Percentiles rank a stretch among this genome's conserved stretches.
Conservation (phyloP, 163 green algal species). For the Coccomyxa subellipsoidea region DNA sequence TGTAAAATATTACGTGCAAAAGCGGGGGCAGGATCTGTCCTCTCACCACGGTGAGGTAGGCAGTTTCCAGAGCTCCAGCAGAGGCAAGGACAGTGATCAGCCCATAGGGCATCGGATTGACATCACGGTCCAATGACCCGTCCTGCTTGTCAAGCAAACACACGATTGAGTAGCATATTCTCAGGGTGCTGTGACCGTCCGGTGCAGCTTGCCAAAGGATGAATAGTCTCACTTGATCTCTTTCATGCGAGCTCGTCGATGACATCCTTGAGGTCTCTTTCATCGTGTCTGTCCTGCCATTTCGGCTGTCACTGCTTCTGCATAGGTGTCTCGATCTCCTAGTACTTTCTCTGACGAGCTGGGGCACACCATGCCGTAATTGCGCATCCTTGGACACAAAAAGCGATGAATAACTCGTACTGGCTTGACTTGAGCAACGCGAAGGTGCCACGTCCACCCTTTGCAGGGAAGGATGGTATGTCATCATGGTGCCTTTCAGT, state of each 20-base stretch:
- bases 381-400: background rate
- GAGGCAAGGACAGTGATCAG: constrained; percentile 2
- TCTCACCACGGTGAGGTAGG: constrained; percentile 9
- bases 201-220: too few species aligned
- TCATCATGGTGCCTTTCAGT: background rate
- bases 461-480: background rate
- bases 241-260: background rate
- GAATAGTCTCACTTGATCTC: background rate
- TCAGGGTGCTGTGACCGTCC: too few species aligned
- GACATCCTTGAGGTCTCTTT: background rate
- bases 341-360: background rate
- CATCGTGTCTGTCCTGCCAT: background rate
- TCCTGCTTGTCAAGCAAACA: background rate
- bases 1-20: too few species aligned
- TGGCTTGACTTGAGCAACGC: background rate
- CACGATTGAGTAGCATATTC: background rate
- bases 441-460: background rate
- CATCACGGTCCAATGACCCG: background rate
- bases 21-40: too few species aligned
- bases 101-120: background rate
- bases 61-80: constrained; percentile 9
- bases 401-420: background rate
- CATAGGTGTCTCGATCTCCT: background rate
- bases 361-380: background rate
- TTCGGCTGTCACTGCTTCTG: background rate